These are phyloP conservation scores for Castanospermum australe DNA, from an alignment of 306 rosid genomes.

Conservation along the genomic window DNA sequence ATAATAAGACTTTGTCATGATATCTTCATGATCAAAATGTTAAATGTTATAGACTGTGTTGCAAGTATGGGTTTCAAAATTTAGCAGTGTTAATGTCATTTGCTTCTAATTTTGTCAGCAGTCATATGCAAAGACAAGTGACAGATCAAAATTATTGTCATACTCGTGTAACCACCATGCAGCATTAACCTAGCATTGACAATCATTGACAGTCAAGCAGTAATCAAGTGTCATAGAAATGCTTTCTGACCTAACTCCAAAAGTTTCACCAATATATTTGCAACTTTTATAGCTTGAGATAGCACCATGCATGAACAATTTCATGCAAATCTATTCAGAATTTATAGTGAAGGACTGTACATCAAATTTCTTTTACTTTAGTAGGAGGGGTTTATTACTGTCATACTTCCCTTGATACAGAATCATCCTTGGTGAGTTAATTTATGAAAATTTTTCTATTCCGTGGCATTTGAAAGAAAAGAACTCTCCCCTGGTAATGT, in stretches of 20 bases:
- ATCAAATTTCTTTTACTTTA: neutral
- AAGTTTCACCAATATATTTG: neutral
- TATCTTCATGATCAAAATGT: conserved; percentile 11
- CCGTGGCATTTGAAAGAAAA: conserved; percentile 9
- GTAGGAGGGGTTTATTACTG: neutral
- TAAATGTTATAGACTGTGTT: neutral
- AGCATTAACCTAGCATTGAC: neutral
- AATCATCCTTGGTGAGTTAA: neutral
- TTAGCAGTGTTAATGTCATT: neutral
- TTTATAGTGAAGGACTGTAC: neutral
- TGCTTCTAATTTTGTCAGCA: neutral
- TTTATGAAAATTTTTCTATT: neutral
- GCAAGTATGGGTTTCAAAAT: conserved; percentile 4
- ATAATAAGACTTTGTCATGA: conserved; percentile 12
- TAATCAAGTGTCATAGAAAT: neutral
- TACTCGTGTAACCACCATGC: neutral
- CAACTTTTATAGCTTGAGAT: neutral
- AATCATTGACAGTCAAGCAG: neutral
- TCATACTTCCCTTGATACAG: neutral
- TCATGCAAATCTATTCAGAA: conserved; percentile 11
- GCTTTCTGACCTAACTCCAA: neutral
- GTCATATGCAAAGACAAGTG: conserved; percentile 5
- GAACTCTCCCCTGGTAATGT: neutral
- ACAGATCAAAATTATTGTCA: conserved; percentile 18
- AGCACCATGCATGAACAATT: conserved; percentile 14